phyloP scores from a whole-genome alignment of 208 protist species.

The Acanthamoeba castellanii region DNA sequence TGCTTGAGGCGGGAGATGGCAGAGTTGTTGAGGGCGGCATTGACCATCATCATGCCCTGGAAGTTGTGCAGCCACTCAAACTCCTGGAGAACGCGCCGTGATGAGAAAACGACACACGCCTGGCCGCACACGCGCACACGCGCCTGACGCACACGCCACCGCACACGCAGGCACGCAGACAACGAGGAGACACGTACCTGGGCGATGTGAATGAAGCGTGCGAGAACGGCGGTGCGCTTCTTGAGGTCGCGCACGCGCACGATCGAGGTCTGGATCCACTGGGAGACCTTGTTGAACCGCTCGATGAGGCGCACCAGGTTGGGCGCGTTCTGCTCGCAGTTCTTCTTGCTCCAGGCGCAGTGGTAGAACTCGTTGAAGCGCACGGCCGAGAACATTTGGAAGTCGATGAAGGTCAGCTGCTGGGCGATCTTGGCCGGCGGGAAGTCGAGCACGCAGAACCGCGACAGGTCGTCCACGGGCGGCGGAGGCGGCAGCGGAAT shows the following conservation, averaged over 20 bases:
- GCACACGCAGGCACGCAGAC: no score
- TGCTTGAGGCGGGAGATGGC: conserved; percentile 42
- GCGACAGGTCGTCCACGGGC: conserved; percentile 47
- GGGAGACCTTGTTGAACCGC: conserved; percentile 44
- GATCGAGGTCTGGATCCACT: conserved; percentile 63
- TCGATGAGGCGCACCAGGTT: conserved; percentile 42
- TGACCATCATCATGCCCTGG: conserved; percentile 69
- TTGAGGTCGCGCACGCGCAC: conserved; percentile 25
- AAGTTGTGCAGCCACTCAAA: conserved; percentile 60
- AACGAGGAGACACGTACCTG: background rate
- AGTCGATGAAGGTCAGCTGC: conserved; percentile 53
- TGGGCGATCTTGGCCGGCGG: conserved; percentile 38
- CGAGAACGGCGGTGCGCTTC: background rate
- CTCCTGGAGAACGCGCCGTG: no score
- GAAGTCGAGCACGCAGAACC: conserved; percentile 13
- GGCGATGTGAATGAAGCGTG: conserved; percentile 32
- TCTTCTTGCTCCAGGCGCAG: conserved; percentile 50
- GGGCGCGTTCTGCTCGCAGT: background rate
- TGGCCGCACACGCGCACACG: no score
- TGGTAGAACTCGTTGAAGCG: conserved; percentile 53
- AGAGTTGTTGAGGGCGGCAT: conserved; percentile 29
- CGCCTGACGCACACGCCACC: no score
- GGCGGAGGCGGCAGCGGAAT: background rate
- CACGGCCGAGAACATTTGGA: conserved; percentile 28
- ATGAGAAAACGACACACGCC: no score